Percentiles rank a stretch among this genome's conserved stretches.
Conservation (phyloP, 441 rosid genomes). For the Cnidoscolus chayamansa region DNA sequence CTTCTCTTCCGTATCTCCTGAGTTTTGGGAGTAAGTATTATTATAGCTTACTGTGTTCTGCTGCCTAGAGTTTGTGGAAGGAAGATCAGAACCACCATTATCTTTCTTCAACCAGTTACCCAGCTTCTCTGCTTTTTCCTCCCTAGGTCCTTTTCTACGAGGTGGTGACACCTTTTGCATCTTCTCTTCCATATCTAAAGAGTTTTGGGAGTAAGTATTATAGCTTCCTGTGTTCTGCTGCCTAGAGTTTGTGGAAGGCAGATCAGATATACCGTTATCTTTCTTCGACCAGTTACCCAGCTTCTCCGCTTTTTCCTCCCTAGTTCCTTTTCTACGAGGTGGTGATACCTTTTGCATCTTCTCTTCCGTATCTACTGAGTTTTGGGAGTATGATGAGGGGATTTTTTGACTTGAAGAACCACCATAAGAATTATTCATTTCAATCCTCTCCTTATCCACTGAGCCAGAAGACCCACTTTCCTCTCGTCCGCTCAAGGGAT, state of each 20-base stretch:
- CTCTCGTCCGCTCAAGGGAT: conserved; percentile 43
- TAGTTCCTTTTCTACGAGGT: conserved; percentile 66
- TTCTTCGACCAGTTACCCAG: conserved; percentile 50
- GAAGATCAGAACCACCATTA: too few relatives aligned
- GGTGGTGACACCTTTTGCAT: too few relatives aligned
- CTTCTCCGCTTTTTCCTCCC: conserved; percentile 75
- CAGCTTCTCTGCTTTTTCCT: too few relatives aligned
- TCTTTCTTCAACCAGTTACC: too few relatives aligned
- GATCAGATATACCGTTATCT: conserved; percentile 49
- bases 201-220: too few relatives aligned
- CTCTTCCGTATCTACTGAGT: conserved; percentile 56
- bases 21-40: too few relatives aligned
- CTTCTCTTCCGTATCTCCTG: too few relatives aligned
- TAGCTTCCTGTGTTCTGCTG: conserved; percentile 32
- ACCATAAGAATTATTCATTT: conserved; percentile 40
- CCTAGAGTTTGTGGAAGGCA: conserved; percentile 39
- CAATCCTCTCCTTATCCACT: conserved; percentile 56
- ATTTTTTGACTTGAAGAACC: conserved; percentile 53
- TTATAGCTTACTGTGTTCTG: too few relatives aligned
- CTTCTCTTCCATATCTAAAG: too few relatives aligned
- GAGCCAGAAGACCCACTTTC: conserved; percentile 56
- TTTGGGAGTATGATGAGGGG: conserved; percentile 48
- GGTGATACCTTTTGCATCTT: conserved; percentile 81
- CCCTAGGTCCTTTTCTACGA: too few relatives aligned
- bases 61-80: too few relatives aligned